A percentile compares a stretch with the other conserved stretches of the same genome.
These are phyloP conservation scores for Ilyonectria robusta DNA, from an alignment of 2,329 filamentous ascomycete species.

Conservation along the genomic window DNA sequence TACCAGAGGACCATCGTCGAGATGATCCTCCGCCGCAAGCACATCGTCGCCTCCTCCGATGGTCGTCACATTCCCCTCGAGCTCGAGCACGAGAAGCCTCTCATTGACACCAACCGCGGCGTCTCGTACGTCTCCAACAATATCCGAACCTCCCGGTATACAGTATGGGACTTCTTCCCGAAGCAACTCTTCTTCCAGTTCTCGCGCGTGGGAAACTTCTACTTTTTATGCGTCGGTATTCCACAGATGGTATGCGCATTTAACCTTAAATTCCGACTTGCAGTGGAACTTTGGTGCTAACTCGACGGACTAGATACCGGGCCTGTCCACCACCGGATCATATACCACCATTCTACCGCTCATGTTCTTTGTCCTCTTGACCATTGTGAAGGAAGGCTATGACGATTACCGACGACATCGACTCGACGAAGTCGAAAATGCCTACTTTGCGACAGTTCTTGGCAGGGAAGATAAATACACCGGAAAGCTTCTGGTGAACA, in stretches of 20 bases:
- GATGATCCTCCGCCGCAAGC: slow-evolving; percentile 73
- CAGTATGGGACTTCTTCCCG: slow-evolving; percentile 85
- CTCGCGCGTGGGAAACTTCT: slow-evolving; percentile 87
- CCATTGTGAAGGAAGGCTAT: slow-evolving; percentile 88
- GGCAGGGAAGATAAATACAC: slow-evolving; percentile 55
- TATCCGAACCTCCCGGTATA: slow-evolving; percentile 89
- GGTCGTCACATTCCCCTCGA: slow-evolving; percentile 68
- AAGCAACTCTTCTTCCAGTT: slow-evolving; percentile 90
- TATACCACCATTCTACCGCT: slow-evolving; percentile 83
- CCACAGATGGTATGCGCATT: slow-evolving; percentile 73
- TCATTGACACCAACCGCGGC: slow-evolving; percentile 66
- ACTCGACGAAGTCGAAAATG: slow-evolving; percentile 86
- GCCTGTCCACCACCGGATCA: slow-evolving; percentile 80
- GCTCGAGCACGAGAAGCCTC: slow-evolving; percentile 55
- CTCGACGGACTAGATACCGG: slow-evolving; percentile 65
- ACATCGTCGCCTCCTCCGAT: slow-evolving; percentile 79
- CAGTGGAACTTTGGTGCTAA: slow-evolving; percentile 24
- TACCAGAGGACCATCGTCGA: slow-evolving; percentile 61
- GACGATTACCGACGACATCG: slow-evolving; percentile 87
- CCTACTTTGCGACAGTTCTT: slow-evolving; percentile 63
- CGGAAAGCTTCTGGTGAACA: slow-evolving; percentile 43
- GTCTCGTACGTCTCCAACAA: slow-evolving; percentile 68
- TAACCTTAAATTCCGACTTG: background rate
- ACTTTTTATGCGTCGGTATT: slow-evolving; percentile 88
- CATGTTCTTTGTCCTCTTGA: slow-evolving; percentile 83